A percentile compares a stretch with the other conserved stretches of the same genome.
These are phyloP conservation scores for Fragosphaeria purpurea DNA, from an alignment of 2,329 filamentous ascomycete genomes.

Conservation along the genomic window DNA sequence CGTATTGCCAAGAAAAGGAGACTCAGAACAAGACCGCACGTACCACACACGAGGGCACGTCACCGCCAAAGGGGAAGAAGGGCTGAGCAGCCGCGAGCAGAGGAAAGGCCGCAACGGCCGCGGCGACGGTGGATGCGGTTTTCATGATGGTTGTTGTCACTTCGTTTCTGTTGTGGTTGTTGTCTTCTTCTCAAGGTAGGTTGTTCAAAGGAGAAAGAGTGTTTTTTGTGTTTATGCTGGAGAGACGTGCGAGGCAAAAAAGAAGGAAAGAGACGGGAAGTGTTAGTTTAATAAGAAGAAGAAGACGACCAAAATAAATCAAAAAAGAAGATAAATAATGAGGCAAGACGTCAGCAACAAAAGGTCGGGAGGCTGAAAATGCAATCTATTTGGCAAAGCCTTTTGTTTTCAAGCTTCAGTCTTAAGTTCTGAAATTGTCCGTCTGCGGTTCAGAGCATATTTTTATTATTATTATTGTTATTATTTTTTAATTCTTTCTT, in stretches of 20 bases:
- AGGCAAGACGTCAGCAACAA: no score
- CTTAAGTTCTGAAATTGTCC: no score
- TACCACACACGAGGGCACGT: constrained; percentile 33
- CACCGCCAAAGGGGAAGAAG: constrained; percentile 23
- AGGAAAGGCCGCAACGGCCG: constrained; percentile 18
- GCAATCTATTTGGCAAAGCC: background rate
- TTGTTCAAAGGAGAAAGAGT: no score
- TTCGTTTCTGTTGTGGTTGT: background rate
- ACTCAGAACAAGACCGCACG: constrained; percentile 12
- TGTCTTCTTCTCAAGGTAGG: background rate
- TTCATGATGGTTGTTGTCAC: constrained; percentile 20
- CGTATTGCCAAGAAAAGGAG: background rate
- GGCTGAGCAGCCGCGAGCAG: constrained; percentile 24
- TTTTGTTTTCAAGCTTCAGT: background rate
- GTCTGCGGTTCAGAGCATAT: background rate
- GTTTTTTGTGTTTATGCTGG: no score
- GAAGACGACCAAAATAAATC: no score
- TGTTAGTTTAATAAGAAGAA: no score
- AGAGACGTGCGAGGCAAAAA: background rate
- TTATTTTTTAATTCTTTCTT: background rate
- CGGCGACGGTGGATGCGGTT: constrained; percentile 13
- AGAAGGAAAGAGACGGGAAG: background rate
- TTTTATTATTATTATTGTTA: background rate
- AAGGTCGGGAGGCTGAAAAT: background rate
- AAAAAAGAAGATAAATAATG: no score